phyloP scores from a whole-genome alignment of 108 stramenopile species.

The Pseudonitzschia delicatissima region DNA sequence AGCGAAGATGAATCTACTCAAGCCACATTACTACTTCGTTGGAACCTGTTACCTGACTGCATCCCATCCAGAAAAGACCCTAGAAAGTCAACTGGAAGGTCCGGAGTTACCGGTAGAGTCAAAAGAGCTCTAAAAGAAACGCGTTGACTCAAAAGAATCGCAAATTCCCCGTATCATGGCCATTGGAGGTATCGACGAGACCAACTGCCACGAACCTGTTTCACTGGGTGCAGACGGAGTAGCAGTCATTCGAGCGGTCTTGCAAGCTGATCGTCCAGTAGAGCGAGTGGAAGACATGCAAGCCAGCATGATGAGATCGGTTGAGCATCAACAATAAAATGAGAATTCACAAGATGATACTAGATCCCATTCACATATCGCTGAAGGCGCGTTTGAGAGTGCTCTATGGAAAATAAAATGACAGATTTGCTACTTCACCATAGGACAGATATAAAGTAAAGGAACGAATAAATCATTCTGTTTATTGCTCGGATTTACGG shows the following conservation, averaged over 20 bases:
- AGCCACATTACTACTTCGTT: constrained; percentile 75
- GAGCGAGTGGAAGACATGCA: constrained; percentile 37
- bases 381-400: too few relatives aligned
- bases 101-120: constrained; percentile 59
- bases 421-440: too few relatives aligned
- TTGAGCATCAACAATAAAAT: too few relatives aligned
- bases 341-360: too few relatives aligned
- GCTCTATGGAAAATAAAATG: too few relatives aligned
- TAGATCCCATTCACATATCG: too few relatives aligned
- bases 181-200: constrained; percentile 76
- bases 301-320: constrained; percentile 39
- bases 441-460: too few relatives aligned
- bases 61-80: constrained; percentile 73
- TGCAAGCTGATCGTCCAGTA: constrained; percentile 58
- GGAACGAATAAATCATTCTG: too few relatives aligned
- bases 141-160: too few relatives aligned
- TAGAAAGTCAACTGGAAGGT: constrained; percentile 57
- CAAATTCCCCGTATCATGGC: constrained; percentile 56
- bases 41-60: constrained; percentile 75
- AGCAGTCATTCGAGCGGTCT: constrained; percentile 71
- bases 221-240: constrained; percentile 70
- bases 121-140: constrained; percentile 16
- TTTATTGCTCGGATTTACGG: too few relatives aligned
- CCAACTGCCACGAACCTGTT: constrained; percentile 70
- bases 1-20: neutral